Conservation (phyloP, 1,139 yeast genomes). For the Candida albicans region DNA sequence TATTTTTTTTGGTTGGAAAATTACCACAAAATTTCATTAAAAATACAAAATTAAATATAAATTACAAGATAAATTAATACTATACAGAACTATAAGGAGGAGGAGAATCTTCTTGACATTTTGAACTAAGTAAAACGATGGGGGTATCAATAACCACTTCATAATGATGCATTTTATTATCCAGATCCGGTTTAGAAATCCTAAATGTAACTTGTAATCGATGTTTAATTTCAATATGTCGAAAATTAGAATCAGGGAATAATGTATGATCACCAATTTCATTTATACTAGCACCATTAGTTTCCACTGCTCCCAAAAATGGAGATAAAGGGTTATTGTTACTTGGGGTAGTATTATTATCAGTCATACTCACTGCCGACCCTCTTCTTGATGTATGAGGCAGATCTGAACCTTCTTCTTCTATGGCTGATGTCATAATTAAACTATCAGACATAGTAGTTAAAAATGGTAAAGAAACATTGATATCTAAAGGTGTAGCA, state of each 20-base stretch:
- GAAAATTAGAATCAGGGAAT: constrained; percentile 71
- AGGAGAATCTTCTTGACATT: constrained; percentile 42
- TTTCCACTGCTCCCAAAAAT: constrained; percentile 42
- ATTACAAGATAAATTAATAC: no score
- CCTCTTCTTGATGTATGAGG: no score
- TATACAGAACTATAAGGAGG: no score
- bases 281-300: constrained; percentile 35
- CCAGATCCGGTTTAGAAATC: constrained; percentile 65
- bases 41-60: no score
- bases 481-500: constrained; percentile 48
- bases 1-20: no score
- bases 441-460: constrained; percentile 42
- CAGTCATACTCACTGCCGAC: no score
- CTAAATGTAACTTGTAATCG: constrained; percentile 77
- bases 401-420: constrained; percentile 19
- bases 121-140: constrained; percentile 65
- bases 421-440: constrained; percentile 24
- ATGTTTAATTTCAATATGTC: constrained; percentile 71
- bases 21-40: no score
- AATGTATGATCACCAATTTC: constrained; percentile 26
- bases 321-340: constrained; percentile 32
- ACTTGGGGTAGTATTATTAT: not conserved
- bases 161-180: constrained; percentile 69
- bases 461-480: constrained; percentile 46
- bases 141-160: constrained; percentile 92